phyloP scores from a whole-genome alignment of 768 basidiomycete species.

The Coprinellus micaceus region DNA sequence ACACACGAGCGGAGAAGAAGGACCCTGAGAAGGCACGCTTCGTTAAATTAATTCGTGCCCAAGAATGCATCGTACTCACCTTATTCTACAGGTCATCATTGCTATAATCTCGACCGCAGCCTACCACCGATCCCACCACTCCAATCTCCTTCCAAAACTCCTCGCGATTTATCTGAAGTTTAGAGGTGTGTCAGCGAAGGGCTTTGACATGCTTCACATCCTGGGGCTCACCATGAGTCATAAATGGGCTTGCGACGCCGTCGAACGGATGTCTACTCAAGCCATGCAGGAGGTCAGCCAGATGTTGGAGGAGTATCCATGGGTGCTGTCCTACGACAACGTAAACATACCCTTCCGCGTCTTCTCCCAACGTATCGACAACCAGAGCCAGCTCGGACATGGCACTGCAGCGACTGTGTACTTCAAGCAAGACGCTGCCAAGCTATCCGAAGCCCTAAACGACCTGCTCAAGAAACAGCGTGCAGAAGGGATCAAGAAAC shows the following conservation, averaged over 20 bases:
- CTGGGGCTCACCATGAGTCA: constrained; percentile 38
- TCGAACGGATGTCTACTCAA: constrained; percentile 22
- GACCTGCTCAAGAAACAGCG: constrained; percentile 16
- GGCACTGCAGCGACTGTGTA: constrained; percentile 34
- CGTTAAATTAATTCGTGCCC: no score
- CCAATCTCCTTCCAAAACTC: constrained; percentile 26
- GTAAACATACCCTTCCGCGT: constrained; percentile 32
- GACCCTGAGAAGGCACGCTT: no score
- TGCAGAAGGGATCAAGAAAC: constrained; percentile 18
- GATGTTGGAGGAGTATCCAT: constrained; percentile 23
- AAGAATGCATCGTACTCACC: no score
- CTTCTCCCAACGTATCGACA: constrained; percentile 35
- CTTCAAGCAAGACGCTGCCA: constrained; percentile 22
- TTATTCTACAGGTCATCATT: constrained; percentile 18
- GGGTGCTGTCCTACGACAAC: constrained; percentile 35
- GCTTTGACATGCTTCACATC: constrained; percentile 33
- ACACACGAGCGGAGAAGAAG: no score
- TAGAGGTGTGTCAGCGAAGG: constrained; percentile 33
- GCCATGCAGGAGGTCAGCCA: constrained; percentile 21
- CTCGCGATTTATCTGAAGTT: constrained; percentile 35
- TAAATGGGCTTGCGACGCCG: constrained; percentile 29
- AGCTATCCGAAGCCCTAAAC: constrained; percentile 16
- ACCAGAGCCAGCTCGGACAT: constrained; percentile 31
- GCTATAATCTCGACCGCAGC: constrained; percentile 23
- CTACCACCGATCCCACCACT: constrained; percentile 25